Evolutionary conservation across 1,284 basidiomycete species (phyloP).

Genomic region (Cutaneotrichosporon dermatis): DNA sequence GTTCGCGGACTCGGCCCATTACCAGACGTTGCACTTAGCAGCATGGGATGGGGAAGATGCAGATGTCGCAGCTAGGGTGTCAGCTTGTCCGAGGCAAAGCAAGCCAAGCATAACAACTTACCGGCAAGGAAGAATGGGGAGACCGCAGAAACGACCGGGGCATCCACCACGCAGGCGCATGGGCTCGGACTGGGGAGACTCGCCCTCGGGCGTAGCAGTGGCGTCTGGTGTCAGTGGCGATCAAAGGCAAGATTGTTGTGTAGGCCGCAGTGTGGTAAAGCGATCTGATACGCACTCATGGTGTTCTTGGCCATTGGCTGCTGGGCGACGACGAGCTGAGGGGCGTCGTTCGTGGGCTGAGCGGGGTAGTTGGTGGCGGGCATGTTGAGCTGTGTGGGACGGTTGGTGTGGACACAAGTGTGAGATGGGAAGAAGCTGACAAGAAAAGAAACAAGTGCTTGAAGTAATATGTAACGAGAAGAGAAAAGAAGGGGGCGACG

Average conservation of each 20-base stretch:
- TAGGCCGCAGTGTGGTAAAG: too few species aligned
- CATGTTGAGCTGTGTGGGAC: not conserved
- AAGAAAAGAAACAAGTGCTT: too few species aligned
- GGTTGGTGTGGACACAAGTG: too few species aligned
- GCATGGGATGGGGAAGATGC: conserved; percentile 45
- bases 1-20: too few species aligned
- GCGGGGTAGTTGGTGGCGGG: conserved; percentile 2
- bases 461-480: too few species aligned
- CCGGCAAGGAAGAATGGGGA: conserved; percentile 46
- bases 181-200: conserved; percentile 19
- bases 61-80: conserved; percentile 26
- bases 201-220: conserved; percentile 1
- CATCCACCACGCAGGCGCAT: conserved; percentile 44
- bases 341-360: not conserved
- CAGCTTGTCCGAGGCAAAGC: too few species aligned
- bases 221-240: conserved; percentile 4
- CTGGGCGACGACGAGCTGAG: conserved; percentile 21
- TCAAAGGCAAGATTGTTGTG: too few species aligned
- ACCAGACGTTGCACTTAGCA: conserved; percentile 19
- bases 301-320: conserved; percentile 28
- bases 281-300: conserved; percentile 31
- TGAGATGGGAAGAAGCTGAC: too few species aligned
- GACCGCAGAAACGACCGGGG: conserved; percentile 43
- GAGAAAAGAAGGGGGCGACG: too few species aligned
- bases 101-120: conserved; percentile 16